Evolutionary conservation across 208 protist genomes (phyloP).

Genomic region (Crithidia fasciculata): DNA sequence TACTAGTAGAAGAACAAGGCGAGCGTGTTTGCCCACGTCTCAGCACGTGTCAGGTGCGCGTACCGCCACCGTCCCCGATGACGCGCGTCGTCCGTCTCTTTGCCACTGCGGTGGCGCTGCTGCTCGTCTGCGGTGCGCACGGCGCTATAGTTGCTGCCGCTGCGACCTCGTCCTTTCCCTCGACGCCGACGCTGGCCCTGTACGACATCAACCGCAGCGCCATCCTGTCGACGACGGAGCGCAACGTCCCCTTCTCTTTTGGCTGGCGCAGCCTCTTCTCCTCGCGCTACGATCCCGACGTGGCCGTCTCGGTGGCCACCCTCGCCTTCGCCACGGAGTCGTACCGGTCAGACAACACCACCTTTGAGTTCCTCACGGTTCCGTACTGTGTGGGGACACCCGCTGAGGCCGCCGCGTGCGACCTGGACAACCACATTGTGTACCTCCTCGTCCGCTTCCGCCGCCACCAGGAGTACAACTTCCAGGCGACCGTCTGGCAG

Average conservation of each 20-base stretch:
- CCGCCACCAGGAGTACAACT: conserved; percentile 31
- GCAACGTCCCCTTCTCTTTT: conserved; percentile 2
- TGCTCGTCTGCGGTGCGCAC: not conserved
- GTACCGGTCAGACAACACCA: not conserved
- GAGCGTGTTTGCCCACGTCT: too few relatives aligned
- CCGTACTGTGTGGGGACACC: conserved; percentile 21
- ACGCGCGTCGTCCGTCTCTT: not conserved
- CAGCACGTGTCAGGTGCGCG: too few relatives aligned
- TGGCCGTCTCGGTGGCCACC: conserved; percentile 16
- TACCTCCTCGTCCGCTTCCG: conserved; percentile 38
- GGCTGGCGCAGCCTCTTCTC: conserved; percentile 28
- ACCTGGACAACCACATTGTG: conserved; percentile 11
- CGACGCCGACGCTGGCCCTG: conserved; percentile 11
- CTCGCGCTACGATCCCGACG: conserved; percentile 12
- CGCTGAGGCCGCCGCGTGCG: conserved; percentile 1
- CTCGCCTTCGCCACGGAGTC: conserved; percentile 14
- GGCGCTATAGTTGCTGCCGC: not conserved
- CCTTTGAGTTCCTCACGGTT: conserved; percentile 23
- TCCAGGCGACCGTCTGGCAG: conserved; percentile 27
- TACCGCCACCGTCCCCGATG: too few relatives aligned
- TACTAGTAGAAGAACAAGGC: too few relatives aligned
- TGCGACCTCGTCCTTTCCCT: not conserved
- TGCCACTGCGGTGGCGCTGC: not conserved
- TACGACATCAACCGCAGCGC: conserved; percentile 33
- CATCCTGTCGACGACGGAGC: conserved; percentile 18